phyloP scores from a whole-genome alignment of 2,329 filamentous ascomycete species.

The Curvularia eragrostidis region DNA sequence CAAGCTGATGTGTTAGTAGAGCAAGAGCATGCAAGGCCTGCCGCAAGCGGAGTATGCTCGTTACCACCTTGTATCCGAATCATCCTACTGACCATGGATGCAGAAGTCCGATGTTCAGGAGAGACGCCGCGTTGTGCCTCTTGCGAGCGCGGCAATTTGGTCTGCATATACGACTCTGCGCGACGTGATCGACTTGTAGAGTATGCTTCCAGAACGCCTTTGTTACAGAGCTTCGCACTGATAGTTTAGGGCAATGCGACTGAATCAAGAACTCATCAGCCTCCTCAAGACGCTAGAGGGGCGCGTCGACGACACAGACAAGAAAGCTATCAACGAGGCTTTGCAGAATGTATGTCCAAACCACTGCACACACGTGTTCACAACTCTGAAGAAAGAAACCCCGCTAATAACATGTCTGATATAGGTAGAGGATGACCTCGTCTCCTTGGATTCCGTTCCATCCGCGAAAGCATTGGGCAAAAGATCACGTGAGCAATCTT shows the following conservation, averaged over 20 bases:
- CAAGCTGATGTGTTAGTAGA: constrained; percentile 12
- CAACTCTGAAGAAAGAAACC: background rate
- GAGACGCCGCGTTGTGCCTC: constrained; percentile 28
- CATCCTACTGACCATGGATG: background rate
- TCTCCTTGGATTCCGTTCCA: constrained; percentile 6
- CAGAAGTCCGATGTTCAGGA: constrained; percentile 38
- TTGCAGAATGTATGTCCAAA: constrained; percentile 27
- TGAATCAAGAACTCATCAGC: constrained; percentile 27
- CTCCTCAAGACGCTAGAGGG: constrained; percentile 30
- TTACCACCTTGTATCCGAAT: background rate
- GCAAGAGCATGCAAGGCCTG: constrained; percentile 34
- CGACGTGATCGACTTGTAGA: constrained; percentile 35
- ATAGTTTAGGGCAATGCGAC: constrained; percentile 25
- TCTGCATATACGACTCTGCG: constrained; percentile 34
- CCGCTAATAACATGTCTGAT: background rate
- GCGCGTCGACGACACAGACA: constrained; percentile 23
- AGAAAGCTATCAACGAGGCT: constrained; percentile 22
- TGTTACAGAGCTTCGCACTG: background rate
- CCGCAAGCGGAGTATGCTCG: constrained; percentile 30
- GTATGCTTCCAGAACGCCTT: constrained; percentile 9
- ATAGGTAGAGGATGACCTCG: constrained; percentile 31
- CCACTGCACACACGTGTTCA: too few relatives aligned
- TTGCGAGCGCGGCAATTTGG: constrained; percentile 21
- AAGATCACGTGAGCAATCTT: constrained; percentile 17
- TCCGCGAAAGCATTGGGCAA: constrained; percentile 22